Conservation (phyloP, 2,329 filamentous ascomycete species). For the Microcyclospora tardicrescens region DNA sequence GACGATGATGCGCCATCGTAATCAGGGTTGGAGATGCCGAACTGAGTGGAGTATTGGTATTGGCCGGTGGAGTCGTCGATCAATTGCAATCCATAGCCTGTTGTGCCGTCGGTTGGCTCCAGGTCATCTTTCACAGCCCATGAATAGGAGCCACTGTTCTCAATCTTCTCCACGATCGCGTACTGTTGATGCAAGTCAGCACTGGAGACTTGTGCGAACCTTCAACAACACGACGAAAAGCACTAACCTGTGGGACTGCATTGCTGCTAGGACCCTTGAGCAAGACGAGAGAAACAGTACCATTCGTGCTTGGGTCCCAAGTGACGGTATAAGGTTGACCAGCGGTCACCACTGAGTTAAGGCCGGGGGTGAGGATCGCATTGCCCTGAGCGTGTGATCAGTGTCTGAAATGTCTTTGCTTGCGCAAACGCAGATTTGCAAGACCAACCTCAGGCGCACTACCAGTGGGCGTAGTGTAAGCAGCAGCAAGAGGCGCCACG, state of each 20-base stretch:
- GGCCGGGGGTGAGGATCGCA: slow-evolving; percentile 39
- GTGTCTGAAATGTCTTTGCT: slow-evolving; percentile 1
- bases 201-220: too few relatives aligned
- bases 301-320: slow-evolving; percentile 39
- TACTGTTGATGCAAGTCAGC: slow-evolving; percentile 17
- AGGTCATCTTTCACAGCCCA: slow-evolving; percentile 43
- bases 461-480: slow-evolving; percentile 22
- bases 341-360: slow-evolving; percentile 42
- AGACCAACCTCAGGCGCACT: slow-evolving; percentile 5
- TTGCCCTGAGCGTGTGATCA: slow-evolving; percentile 31
- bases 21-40: slow-evolving; percentile 41
- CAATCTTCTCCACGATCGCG: slow-evolving; percentile 39
- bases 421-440: neutral
- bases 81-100: slow-evolving; percentile 48
- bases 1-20: slow-evolving; percentile 8
- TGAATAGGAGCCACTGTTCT: slow-evolving; percentile 42
- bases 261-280: slow-evolving; percentile 46
- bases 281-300: slow-evolving; percentile 45
- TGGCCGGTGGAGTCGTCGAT: slow-evolving; percentile 46
- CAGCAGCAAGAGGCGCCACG: slow-evolving; percentile 37
- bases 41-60: slow-evolving; percentile 51
- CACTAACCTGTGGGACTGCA: slow-evolving; percentile 28
- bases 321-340: slow-evolving; percentile 44
- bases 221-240: too few relatives aligned
- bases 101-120: slow-evolving; percentile 28